Base-by-base conservation (phyloP, 352 stramenopile genomes). In the Salisapilia sapeloensis region DNA sequence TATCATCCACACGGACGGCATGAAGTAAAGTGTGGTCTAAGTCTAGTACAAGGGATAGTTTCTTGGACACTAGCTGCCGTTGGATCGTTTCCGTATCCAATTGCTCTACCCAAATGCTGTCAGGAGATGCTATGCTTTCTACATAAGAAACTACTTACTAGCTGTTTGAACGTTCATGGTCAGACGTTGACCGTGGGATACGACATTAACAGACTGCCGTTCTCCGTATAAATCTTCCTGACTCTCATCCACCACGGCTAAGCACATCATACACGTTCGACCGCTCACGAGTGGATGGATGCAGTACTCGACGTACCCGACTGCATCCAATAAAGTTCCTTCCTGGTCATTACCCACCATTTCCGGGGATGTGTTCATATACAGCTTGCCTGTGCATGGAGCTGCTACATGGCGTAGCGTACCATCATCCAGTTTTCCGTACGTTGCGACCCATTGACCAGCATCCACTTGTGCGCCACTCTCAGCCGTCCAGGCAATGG, bases 1-100 rank as follows among this genome's bases (percentile, higher is more conserved):
- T 53, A 20, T 90, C 67, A n/a, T 70, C 50, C 1, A 70, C 55
- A 15, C 71, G 67, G 33, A 90, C 74, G 15, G 92, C 91, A 59
- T 98, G 93, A 4, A 98, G 60, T 28, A 98, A 56, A 2, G 93
- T 98, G 56, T 97, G 92, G 59, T 98, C 93, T 20, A 98, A 57
- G 74, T 98, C 93, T 21, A 98, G 60, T 19, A 97, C 90, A 9
- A 98, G 53, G 24, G 75, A 94, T 14, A 98, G 53, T 44, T 97
- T 96, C 45, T 83, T 87, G 21, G 61, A 50, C 17, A 71, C 51
- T 17, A 90, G 65, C 32, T 97, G 64, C 20, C 83, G 75, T 28
- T 77, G 58, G 17, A 92, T 81, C 35, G 84, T 92, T 34, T 81
- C 66, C 38, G 51, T 70, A 42, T 89, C 72, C 29, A 87, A 83